These are phyloP conservation scores for Kwoniella sp. DNA, from an alignment of 768 basidiomycete species.

Conservation along the genomic window DNA sequence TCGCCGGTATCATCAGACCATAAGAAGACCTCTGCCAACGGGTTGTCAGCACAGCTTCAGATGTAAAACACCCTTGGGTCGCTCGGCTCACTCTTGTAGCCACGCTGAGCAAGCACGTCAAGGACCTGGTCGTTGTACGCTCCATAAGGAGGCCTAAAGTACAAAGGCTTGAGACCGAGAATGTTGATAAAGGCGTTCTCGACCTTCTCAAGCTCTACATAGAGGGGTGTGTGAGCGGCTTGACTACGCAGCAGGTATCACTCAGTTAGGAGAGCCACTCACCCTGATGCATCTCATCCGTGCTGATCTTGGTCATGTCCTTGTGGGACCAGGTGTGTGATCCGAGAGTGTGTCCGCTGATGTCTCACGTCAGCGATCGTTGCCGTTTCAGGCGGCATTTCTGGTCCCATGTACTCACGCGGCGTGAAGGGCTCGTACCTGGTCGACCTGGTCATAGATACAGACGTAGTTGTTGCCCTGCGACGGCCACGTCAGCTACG, in stretches of 20 bases:
- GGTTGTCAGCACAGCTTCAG: not conserved
- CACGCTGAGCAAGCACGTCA: constrained; percentile 36
- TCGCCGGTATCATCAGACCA: constrained; percentile 47
- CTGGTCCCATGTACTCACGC: no score
- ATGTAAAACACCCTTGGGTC: not conserved
- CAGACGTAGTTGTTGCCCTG: constrained; percentile 49
- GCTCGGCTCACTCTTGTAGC: constrained; percentile 43
- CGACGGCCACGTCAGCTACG: no score
- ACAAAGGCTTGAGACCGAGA: constrained; percentile 43
- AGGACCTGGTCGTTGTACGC: constrained; percentile 45
- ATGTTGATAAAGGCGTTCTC: constrained; percentile 48
- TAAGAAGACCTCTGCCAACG: constrained; percentile 28
- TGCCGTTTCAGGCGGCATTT: no score
- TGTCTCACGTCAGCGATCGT: no score
- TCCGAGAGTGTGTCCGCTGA: constrained; percentile 46
- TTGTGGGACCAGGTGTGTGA: constrained; percentile 49
- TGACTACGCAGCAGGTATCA: no score
- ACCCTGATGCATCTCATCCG: constrained; percentile 34
- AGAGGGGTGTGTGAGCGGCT: not conserved
- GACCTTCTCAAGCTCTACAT: constrained; percentile 40
- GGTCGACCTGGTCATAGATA: constrained; percentile 46
- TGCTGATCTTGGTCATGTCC: constrained; percentile 38
- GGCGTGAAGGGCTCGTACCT: constrained; percentile 31
- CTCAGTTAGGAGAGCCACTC: constrained; percentile 11
- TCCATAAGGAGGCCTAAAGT: constrained; percentile 50